Evolutionary conservation across 2,329 filamentous ascomycete genomes (phyloP), one percentile per base, ranked within the genome.

Genomic region (Fusarium odoratissimum): DNA sequence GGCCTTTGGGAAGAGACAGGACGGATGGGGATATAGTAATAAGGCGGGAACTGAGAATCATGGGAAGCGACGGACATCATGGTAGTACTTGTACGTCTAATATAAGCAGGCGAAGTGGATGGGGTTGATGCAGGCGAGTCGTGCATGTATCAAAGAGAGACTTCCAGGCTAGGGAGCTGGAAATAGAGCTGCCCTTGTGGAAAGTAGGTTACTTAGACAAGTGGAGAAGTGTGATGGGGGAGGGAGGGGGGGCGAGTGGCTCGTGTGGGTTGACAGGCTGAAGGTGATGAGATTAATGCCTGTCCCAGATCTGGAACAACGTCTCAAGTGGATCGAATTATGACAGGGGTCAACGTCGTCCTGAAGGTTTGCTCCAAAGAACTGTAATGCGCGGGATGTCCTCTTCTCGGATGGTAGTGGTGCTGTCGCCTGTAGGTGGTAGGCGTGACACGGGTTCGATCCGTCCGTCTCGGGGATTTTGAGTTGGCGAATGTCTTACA

Each of bases 51-150:
- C 64, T 78, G 75, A 41, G 74, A 71, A 60, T 77, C 72, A 55
- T 78, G 76, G 73, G 76, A 72, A 66, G 67, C 62, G 75, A 78
- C 67, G 72, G 77, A 78, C 74, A 79, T 73, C 77, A 79, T 79
- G 67, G 75, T 77, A 64, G 75, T 65, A 74, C 73, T 77, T 74
- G 76, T 75, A 73, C 66, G 75, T 76, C 64, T 77, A 74, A 76
- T 76, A 77, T 77, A 77, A 74, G 72, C 64, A 63, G 68, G 68
- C 65, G 69, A 76, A 63, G 75, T 66, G 64, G 75, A 77, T 74
- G 73, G 75, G 75, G 67, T 73, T 73, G 75, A 75, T 69, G 75
- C 67, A 73, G 75, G 75, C 75, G 75, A 77, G 67, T 77, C 72
- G 75, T 75, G 76, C 75, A 77, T 77, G 76, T 77, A 77, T 77